Percentiles rank a stretch among this genome's conserved stretches.
phyloP scores from a whole-genome alignment of 305 asterid species.

The Ilex paraguariensis region DNA sequence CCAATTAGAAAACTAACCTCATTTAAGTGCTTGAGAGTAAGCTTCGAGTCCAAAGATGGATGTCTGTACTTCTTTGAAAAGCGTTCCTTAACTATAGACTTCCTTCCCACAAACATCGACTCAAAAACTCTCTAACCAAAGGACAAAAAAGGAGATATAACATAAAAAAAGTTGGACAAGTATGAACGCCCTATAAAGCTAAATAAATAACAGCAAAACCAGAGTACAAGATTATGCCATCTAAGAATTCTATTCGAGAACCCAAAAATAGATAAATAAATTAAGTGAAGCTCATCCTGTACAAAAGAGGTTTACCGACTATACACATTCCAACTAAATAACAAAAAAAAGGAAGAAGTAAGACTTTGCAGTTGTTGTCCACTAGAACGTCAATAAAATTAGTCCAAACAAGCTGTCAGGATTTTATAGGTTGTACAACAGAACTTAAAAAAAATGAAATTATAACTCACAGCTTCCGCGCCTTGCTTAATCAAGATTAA shows the following conservation, averaged over 20 bases:
- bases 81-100: constrained; percentile 76
- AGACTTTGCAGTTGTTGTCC: background rate
- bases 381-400: background rate
- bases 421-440: background rate
- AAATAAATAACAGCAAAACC: background rate
- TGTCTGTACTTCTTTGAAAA: constrained; percentile 91
- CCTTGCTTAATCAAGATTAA: constrained; percentile 82
- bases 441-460: background rate
- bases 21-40: constrained; percentile 78
- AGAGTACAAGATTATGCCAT: background rate
- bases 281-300: background rate
- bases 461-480: constrained; percentile 82
- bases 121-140: constrained; percentile 66
- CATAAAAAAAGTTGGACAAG: too few relatives aligned
- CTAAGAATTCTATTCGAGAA: background rate
- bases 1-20: constrained; percentile 46
- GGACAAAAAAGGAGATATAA: background rate
- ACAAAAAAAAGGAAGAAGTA: background rate
- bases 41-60: constrained; percentile 74
- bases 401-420: background rate
- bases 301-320: background rate
- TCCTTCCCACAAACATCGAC: constrained; percentile 69
- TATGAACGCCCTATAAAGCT: background rate
- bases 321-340: background rate
- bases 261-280: background rate